Percentiles rank a stretch among this genome's conserved stretches.
These are phyloP conservation scores for Pontederia crassipes DNA, from an alignment of 176 grass and related monocot species.

Conservation along the genomic window DNA sequence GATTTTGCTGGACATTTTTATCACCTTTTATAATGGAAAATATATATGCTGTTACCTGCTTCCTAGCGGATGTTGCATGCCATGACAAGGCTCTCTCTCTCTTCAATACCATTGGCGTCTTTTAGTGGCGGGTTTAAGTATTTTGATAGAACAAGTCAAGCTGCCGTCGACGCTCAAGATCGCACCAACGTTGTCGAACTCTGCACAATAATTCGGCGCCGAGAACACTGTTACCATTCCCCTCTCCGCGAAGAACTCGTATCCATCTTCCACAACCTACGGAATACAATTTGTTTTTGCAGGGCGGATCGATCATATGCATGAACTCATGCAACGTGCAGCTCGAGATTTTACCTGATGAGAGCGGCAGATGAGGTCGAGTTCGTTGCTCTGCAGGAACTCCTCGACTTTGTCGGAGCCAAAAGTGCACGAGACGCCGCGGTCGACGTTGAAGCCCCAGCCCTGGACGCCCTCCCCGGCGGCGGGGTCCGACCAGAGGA, in stretches of 20 bases:
- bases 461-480: constrained; percentile 42
- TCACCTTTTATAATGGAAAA: too few relatives aligned
- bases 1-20: too few relatives aligned
- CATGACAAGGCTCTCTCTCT: too few relatives aligned
- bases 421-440: constrained; percentile 68
- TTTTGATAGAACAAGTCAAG: constrained; percentile 68
- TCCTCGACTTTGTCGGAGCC: constrained; percentile 55
- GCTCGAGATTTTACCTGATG: constrained; percentile 34
- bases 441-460: constrained; percentile 71
- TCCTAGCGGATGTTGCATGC: constrained; percentile 11
- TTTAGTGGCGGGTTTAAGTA: constrained; percentile 49
- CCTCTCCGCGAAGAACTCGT: constrained; percentile 58
- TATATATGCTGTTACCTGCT: not conserved
- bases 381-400: constrained; percentile 70
- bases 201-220: constrained; percentile 65
- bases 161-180: constrained; percentile 77
- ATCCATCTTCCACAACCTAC: constrained; percentile 76
- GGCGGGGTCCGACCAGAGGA: constrained; percentile 77
- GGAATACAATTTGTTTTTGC: too few relatives aligned
- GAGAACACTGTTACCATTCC: constrained; percentile 69
- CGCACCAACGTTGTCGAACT: constrained; percentile 75
- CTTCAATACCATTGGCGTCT: not conserved
- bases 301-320: too few relatives aligned
- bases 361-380: constrained; percentile 65
- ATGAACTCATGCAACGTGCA: too few relatives aligned